These are phyloP conservation scores for Mucor irregularis DNA, from an alignment of 371 early-diverging fungal species.

Conservation along the genomic window DNA sequence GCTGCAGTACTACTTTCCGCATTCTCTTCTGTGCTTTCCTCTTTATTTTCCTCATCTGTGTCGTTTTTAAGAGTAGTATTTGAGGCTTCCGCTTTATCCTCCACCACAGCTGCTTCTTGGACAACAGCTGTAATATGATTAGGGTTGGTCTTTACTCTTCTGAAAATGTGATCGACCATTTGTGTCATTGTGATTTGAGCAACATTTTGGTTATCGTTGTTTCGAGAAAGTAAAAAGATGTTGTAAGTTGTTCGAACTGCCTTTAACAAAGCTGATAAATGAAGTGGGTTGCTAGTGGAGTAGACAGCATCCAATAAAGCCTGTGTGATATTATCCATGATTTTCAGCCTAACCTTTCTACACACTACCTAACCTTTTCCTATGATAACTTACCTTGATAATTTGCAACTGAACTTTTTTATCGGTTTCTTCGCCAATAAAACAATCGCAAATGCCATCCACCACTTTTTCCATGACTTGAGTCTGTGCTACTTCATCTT, in stretches of 20 bases:
- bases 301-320: constrained; percentile 86
- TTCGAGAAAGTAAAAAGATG: constrained; percentile 70
- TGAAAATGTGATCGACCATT: constrained; percentile 87
- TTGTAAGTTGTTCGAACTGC: constrained; percentile 80
- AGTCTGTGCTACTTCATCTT: constrained; percentile 41
- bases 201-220: constrained; percentile 77
- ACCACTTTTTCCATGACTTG: constrained; percentile 59
- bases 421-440: constrained; percentile 72
- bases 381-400: constrained; percentile 54
- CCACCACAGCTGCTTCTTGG: not conserved
- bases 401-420: constrained; percentile 77
- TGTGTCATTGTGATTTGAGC: constrained; percentile 89
- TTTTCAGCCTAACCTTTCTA: constrained; percentile 1
- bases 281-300: constrained; percentile 64
- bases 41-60: not conserved
- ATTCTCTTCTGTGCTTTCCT: not conserved
- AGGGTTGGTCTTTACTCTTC: constrained; percentile 50
- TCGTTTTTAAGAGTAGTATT: not conserved
- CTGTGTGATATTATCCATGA: constrained; percentile 40
- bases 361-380: not conserved
- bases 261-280: constrained; percentile 76
- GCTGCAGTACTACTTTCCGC: not conserved
- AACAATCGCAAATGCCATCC: constrained; percentile 59
- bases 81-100: not conserved
- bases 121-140: not conserved